Evolutionary conservation across 192 early-diverging fungal species (phyloP).

Genomic region (Linderina pennispora): DNA sequence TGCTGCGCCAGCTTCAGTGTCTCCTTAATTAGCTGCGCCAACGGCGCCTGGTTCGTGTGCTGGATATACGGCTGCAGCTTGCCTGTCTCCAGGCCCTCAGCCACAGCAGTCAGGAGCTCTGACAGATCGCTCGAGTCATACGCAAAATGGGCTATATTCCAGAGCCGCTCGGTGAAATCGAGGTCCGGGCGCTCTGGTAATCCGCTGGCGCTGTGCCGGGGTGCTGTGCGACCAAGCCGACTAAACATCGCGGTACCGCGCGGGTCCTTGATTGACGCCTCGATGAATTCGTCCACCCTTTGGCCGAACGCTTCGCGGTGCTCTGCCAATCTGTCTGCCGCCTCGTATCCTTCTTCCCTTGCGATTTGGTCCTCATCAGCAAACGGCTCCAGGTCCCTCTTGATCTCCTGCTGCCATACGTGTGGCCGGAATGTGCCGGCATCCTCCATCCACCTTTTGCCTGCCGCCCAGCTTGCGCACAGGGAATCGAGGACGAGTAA

Average conservation of each 20-base stretch:
- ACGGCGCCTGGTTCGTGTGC: slow-evolving; percentile 17
- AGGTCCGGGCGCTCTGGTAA: slow-evolving; percentile 26
- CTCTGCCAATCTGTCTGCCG: neutral
- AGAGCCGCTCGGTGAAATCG: slow-evolving; percentile 43
- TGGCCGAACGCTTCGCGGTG: slow-evolving; percentile 25
- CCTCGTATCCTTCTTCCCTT: neutral
- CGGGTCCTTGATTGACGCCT: slow-evolving; percentile 20
- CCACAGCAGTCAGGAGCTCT: slow-evolving; percentile 32
- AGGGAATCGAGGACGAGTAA: slow-evolving; percentile 33
- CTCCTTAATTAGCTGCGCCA: slow-evolving; percentile 26
- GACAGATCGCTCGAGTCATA: slow-evolving; percentile 29
- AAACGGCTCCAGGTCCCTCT: too few species aligned
- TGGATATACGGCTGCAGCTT: slow-evolving; percentile 38
- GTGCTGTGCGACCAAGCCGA: slow-evolving; percentile 1
- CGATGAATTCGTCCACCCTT: slow-evolving; percentile 28
- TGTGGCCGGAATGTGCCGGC: too few species aligned
- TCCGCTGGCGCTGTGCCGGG: slow-evolving; percentile 4
- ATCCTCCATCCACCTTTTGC: slow-evolving; percentile 15
- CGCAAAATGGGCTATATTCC: slow-evolving; percentile 29
- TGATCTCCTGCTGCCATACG: too few species aligned
- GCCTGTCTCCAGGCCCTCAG: slow-evolving; percentile 37
- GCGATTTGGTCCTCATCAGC: neutral
- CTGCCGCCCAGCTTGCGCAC: slow-evolving; percentile 26
- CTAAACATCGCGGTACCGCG: slow-evolving; percentile 8
- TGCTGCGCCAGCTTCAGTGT: slow-evolving; percentile 22